These are phyloP conservation scores for Volvox africanus DNA, from an alignment of 139 green algal genomes.

Conservation along the genomic window DNA sequence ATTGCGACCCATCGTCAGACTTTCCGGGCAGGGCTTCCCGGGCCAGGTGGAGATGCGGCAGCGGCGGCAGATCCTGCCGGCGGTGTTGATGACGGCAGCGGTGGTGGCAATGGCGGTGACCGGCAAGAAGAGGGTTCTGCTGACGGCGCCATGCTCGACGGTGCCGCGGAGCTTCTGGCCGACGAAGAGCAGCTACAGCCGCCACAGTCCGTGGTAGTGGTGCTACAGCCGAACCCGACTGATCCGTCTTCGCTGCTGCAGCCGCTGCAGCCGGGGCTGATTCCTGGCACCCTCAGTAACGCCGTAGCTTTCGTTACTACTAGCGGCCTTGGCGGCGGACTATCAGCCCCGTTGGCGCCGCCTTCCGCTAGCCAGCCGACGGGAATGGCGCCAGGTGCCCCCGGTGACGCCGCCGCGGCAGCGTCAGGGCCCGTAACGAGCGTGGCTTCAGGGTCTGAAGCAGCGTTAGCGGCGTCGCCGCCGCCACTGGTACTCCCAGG, in stretches of 20 bases:
- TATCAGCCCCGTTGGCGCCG: background rate
- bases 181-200: background rate
- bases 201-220: background rate
- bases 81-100: background rate
- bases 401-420: background rate
- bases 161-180: constrained; percentile 3
- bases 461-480: background rate
- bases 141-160: background rate
- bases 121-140: background rate
- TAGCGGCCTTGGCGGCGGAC: background rate
- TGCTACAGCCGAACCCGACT: background rate
- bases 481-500: background rate
- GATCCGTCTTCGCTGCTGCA: constrained; percentile 3
- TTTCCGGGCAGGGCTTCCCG: background rate
- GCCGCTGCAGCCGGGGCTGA: background rate
- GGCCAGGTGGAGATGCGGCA: background rate
- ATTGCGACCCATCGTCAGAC: constrained; percentile 23
- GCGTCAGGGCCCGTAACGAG: background rate
- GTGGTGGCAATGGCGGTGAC: background rate
- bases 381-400: background rate
- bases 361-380: background rate
- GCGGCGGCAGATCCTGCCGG: background rate
- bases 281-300: background rate
- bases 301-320: background rate
- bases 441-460: background rate